Conservation (phyloP, 2,329 filamentous ascomycete species). For the Pseudogymnoascus sp. region DNA sequence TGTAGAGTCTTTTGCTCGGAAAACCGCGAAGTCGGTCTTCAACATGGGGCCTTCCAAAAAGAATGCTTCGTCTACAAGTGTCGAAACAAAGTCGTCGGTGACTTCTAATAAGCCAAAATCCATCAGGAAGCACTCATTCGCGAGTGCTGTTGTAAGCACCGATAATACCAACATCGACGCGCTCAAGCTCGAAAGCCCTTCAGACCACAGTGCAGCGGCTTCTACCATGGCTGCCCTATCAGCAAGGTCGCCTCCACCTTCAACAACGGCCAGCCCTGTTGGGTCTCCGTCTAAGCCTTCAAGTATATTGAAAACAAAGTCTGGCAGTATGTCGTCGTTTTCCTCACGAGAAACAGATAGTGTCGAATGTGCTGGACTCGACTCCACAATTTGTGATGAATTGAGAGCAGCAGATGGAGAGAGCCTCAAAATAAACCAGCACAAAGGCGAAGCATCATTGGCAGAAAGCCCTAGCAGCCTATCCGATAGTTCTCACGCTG, state of each 20-base stretch:
- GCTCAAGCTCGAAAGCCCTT: constrained; percentile 47
- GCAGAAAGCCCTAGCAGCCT: neutral
- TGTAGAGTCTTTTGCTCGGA: constrained; percentile 39
- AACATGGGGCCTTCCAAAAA: constrained; percentile 24
- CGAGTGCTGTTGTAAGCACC: constrained; percentile 56
- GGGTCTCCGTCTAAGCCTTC: constrained; percentile 33
- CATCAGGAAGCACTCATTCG: constrained; percentile 57
- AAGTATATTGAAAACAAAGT: constrained; percentile 21
- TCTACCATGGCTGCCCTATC: constrained; percentile 63
- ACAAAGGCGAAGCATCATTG: neutral
- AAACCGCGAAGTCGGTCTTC: constrained; percentile 28
- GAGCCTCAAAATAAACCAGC: neutral
- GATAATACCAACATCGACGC: constrained; percentile 62
- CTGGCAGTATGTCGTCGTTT: constrained; percentile 43
- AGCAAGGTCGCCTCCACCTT: constrained; percentile 50
- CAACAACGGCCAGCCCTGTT: constrained; percentile 42
- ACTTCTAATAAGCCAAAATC: constrained; percentile 43
- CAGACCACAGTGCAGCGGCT: constrained; percentile 53
- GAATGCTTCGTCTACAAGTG: constrained; percentile 41
- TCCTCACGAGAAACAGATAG: constrained; percentile 38
- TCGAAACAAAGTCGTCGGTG: constrained; percentile 39
- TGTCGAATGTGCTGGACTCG: neutral
- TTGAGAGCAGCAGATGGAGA: neutral
- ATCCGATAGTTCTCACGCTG: neutral
- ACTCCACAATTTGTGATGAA: neutral